Evolutionary conservation across 108 stramenopile genomes (phyloP).

Genomic region (Conticribra weissflogii): DNA sequence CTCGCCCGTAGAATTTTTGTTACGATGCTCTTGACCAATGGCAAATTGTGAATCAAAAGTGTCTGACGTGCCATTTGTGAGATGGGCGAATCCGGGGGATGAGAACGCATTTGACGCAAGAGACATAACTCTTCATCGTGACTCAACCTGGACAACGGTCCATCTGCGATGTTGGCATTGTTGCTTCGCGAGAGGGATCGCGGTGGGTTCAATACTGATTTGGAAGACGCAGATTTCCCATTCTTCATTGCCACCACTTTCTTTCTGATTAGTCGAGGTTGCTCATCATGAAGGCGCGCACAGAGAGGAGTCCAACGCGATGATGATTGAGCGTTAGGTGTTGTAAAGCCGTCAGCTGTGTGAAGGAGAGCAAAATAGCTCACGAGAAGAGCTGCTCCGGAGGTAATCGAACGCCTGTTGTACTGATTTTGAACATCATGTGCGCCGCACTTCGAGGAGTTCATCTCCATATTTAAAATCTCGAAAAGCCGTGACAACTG

Average conservation of each 20-base stretch:
- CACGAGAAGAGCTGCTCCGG: not conserved
- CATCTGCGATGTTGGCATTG: not conserved
- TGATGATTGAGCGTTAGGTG: not conserved
- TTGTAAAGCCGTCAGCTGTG: too few species aligned
- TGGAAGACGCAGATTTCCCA: not conserved
- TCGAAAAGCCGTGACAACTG: too few species aligned
- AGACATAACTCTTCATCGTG: conserved; percentile 56
- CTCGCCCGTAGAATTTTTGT: conserved; percentile 50
- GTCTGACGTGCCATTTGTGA: conserved; percentile 66
- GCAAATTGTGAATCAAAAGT: conserved; percentile 71
- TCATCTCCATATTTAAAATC: not conserved
- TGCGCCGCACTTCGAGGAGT: not conserved
- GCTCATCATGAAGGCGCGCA: not conserved
- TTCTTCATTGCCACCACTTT: not conserved
- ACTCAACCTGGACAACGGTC: conserved; percentile 26
- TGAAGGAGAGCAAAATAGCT: not conserved
- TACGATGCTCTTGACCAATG: conserved; percentile 68
- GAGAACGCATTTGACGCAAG: conserved; percentile 50
- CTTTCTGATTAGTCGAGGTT: not conserved
- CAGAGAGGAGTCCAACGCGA: not conserved
- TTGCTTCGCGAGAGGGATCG: not conserved
- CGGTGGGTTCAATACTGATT: not conserved
- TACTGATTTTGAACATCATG: not conserved
- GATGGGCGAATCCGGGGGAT: conserved; percentile 40
- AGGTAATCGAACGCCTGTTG: not conserved